phyloP scores from a whole-genome alignment of 352 stramenopile species.

The Phytophthora boehmeriae region DNA sequence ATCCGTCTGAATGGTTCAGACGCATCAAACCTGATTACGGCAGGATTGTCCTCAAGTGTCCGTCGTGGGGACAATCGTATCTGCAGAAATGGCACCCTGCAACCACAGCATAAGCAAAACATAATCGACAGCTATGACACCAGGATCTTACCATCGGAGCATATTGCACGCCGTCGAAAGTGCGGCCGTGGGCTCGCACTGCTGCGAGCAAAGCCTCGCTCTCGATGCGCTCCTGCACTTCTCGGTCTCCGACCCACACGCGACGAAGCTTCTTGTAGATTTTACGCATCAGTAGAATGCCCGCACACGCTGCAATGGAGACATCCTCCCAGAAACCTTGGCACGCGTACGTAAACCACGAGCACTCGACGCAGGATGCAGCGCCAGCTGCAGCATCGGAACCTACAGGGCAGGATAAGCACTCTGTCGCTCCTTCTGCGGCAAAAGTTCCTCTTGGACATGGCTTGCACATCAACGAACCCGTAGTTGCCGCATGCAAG shows the following conservation, averaged over 20 bases:
- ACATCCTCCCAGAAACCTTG: slow-evolving; percentile 67
- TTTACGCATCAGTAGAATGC: slow-evolving; percentile 16
- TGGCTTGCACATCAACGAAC: slow-evolving; percentile 35
- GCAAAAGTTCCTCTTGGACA: slow-evolving; percentile 51
- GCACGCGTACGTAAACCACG: slow-evolving; percentile 58
- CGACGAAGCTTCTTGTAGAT: slow-evolving; percentile 39
- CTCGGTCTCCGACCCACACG: slow-evolving; percentile 34
- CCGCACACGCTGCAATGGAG: slow-evolving; percentile 29
- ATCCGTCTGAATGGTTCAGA: neutral
- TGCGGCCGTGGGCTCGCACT: slow-evolving; percentile 56
- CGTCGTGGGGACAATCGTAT: slow-evolving; percentile 27
- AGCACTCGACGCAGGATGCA: slow-evolving; percentile 47
- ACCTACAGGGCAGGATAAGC: slow-evolving; percentile 42
- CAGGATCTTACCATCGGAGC: slow-evolving; percentile 43
- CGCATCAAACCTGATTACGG: neutral
- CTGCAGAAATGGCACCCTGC: slow-evolving; percentile 38
- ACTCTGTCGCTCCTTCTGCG: slow-evolving; percentile 42
- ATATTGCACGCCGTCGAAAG: slow-evolving; percentile 37
- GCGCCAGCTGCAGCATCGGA: slow-evolving; percentile 41
- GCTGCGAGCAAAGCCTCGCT: slow-evolving; percentile 49
- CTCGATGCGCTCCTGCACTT: slow-evolving; percentile 44
- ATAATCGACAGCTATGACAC: no score
- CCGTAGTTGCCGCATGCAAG: slow-evolving; percentile 32
- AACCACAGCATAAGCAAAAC: slow-evolving; percentile 3
- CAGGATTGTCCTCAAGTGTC: neutral